A percentile compares a stretch with the other conserved stretches of the same genome.
These are phyloP conservation scores for Komagataella pseudopastoris DNA, from an alignment of 805 yeast genomes.

Conservation along the genomic window DNA sequence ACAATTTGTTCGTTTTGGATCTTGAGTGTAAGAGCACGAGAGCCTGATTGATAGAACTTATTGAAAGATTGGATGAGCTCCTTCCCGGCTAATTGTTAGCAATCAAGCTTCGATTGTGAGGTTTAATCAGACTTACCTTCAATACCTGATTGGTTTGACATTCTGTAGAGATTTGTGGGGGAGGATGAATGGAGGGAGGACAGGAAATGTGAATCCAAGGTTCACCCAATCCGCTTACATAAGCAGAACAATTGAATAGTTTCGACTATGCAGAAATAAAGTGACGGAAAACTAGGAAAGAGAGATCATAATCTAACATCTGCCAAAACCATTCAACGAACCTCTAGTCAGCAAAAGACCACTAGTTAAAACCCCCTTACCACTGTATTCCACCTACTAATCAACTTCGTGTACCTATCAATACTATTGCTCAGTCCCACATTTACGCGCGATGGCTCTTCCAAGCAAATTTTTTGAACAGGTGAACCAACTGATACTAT, in stretches of 20 bases:
- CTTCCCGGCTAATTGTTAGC: conserved; percentile 19
- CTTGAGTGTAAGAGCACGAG: conserved; percentile 15
- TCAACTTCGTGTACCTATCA: neutral
- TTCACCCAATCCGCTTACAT: neutral
- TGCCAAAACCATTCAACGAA: too few relatives aligned
- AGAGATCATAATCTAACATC: neutral
- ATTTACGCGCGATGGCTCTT: neutral
- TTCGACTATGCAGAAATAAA: neutral
- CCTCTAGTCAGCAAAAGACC: too few relatives aligned
- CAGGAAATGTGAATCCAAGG: conserved; percentile 1
- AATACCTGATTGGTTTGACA: conserved; percentile 64
- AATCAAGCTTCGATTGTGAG: conserved; percentile 7
- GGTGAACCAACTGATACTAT: neutral
- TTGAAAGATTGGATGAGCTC: conserved; percentile 33
- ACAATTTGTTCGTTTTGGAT: conserved; percentile 17
- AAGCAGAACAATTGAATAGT: neutral
- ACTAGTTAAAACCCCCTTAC: neutral
- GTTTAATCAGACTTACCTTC: conserved; percentile 18
- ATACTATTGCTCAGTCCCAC: neutral
- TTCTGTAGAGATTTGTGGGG: conserved; percentile 8
- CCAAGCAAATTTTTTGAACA: neutral
- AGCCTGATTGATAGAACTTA: conserved; percentile 18
- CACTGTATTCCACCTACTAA: neutral
- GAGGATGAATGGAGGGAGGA: conserved; percentile 6
- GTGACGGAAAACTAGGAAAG: neutral